Percentiles rank a stretch among this genome's conserved stretches.
phyloP scores from a whole-genome alignment of 2,329 filamentous ascomycete species.

The Fusarium secorum region DNA sequence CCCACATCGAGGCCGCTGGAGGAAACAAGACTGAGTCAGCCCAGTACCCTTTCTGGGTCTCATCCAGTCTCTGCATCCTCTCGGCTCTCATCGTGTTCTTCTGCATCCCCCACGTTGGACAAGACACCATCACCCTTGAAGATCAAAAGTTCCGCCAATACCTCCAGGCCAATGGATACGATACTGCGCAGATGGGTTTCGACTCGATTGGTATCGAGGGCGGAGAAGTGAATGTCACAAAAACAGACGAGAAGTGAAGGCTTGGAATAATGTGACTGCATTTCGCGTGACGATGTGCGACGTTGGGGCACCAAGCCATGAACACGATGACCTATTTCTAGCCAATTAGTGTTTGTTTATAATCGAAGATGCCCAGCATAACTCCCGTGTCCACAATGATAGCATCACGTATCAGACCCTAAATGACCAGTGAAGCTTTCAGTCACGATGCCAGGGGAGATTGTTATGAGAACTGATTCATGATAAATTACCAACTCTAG shows the following conservation, averaged over 20 bases:
- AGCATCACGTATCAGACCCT: too few relatives aligned
- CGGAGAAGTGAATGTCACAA: slow-evolving; percentile 2
- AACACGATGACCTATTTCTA: neutral
- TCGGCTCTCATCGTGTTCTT: slow-evolving; percentile 68
- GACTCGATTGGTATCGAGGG: slow-evolving; percentile 41
- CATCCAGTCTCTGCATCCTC: slow-evolving; percentile 77
- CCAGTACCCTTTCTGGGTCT: slow-evolving; percentile 92
- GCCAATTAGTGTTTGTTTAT: neutral
- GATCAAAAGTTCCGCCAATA: slow-evolving; percentile 79
- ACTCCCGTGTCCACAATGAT: neutral
- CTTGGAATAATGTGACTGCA: too few relatives aligned
- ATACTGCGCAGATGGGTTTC: slow-evolving; percentile 65
- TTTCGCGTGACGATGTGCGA: neutral
- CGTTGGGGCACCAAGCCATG: neutral
- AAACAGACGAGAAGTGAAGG: slow-evolving; percentile 19
- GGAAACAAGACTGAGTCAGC: slow-evolving; percentile 64
- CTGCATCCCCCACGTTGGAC: slow-evolving; percentile 77
- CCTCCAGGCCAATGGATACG: slow-evolving; percentile 77
- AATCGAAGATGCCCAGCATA: neutral
- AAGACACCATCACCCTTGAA: slow-evolving; percentile 84
- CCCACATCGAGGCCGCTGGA: slow-evolving; percentile 71
- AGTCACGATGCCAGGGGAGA: neutral
- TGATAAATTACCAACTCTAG: neutral
- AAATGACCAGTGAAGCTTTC: too few relatives aligned
- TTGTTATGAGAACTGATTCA: too few relatives aligned